A percentile compares a stretch with the other conserved stretches of the same genome.
phyloP scores from a whole-genome alignment of 305 asterid species.

The Ajuga reptans region DNA sequence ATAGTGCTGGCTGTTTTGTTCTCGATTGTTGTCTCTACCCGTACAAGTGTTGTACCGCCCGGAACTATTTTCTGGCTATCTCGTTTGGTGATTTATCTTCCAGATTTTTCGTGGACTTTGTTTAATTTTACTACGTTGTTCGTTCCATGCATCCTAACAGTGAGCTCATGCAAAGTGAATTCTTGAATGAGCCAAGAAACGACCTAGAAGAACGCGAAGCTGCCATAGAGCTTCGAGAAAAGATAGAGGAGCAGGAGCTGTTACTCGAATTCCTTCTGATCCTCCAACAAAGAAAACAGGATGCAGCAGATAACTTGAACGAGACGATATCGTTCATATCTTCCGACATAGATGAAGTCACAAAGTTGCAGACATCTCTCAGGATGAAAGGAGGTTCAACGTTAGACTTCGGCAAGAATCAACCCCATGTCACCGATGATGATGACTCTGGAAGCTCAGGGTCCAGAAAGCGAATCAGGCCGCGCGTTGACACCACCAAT shows the following conservation, averaged over 20 bases:
- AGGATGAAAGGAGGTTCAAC: constrained; percentile 37
- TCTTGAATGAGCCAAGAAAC: constrained; percentile 70
- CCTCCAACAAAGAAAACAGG: constrained; percentile 70
- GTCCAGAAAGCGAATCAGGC: constrained; percentile 67
- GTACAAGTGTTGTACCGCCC: too few relatives aligned
- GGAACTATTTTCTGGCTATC: neutral
- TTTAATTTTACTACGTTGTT: neutral
- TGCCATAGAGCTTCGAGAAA: constrained; percentile 71
- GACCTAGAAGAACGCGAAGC: constrained; percentile 79
- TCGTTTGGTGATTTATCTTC: neutral
- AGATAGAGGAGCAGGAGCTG: constrained; percentile 82
- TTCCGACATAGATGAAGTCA: constrained; percentile 74
- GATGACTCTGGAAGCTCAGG: constrained; percentile 55
- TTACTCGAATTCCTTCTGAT: constrained; percentile 74
- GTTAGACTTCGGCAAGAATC: constrained; percentile 33
- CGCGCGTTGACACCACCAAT: constrained; percentile 27
- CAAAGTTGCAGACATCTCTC: constrained; percentile 50
- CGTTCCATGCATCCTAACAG: constrained; percentile 26
- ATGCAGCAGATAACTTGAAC: constrained; percentile 47
- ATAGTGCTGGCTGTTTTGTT: neutral
- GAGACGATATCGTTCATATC: constrained; percentile 59
- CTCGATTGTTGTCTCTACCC: neutral
- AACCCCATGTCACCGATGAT: constrained; percentile 32
- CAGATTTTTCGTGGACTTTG: neutral
- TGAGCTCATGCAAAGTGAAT: constrained; percentile 81